Evolutionary conservation across 2,329 filamentous ascomycete species (phyloP), one percentile per base, ranked within the genome.

Genomic region (Teratosphaeria nubilosa): DNA sequence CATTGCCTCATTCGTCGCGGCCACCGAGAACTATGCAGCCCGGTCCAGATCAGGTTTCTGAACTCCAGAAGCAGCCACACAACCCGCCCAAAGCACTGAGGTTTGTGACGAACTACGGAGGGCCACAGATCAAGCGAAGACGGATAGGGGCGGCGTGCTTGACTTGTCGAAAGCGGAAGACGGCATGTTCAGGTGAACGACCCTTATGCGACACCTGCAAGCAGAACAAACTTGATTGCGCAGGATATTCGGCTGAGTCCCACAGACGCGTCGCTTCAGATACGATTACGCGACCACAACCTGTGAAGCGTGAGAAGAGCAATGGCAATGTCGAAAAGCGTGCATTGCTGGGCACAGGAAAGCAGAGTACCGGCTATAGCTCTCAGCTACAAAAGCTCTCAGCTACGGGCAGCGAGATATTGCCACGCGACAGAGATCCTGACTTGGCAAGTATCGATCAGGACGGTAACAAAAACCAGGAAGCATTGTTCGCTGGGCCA

Each of bases 101-200:
- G 66, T 92, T 91, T 72, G 88, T 92, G 66, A 88, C 90, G 63
- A 90, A 86, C 68, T 87, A 91, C 74, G 88, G 88, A 62, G 86
- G 89, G 64, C 88, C 88, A 54, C 87, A 88, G 61, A 86, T 86
- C 27, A 92, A 91, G 74, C 80, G 66, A 62, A 34, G 88, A 69
- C 81, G 88, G 66, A 88, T 92, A 68, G 90, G 86, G 74, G 86
- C 88, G 68, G 88, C 88, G 11, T 79, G 77, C 59, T 59, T 78
- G 64, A 78, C 76, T 22, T 79, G 77, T 62, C 70, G 77, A 9
- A 74, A 74, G 63, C 75, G 77, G 60, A 79, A 79, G 70, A 79
- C 77, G 60, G 75, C 76, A 51, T 79, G 77, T 61, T 76, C 74
- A 16, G 75, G 76, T 66, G 67, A 70, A 65, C 70, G 74, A 32